Percentiles rank a stretch among this genome's conserved stretches.
These are phyloP conservation scores for Thelephora terrestris DNA, from an alignment of 1,284 basidiomycete species.

Conservation along the genomic window DNA sequence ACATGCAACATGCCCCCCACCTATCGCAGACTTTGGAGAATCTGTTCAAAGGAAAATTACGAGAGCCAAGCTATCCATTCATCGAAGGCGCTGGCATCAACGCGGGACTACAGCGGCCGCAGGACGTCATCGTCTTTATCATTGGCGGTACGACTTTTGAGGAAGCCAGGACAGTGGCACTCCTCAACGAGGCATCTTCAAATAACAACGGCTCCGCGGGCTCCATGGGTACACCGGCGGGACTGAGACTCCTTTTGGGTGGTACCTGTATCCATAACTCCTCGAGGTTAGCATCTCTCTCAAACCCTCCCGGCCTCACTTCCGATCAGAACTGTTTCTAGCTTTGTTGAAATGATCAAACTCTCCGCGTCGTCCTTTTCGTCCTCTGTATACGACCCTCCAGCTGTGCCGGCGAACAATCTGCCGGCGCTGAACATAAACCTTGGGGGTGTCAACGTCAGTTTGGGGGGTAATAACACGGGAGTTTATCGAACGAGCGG, in stretches of 20 bases:
- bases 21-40: constrained; percentile 88
- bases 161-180: constrained; percentile 75
- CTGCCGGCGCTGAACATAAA: constrained; percentile 79
- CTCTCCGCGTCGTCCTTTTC: constrained; percentile 52
- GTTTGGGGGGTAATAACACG: constrained; percentile 73
- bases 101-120: constrained; percentile 64
- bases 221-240: constrained; percentile 39
- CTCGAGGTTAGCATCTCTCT: constrained; percentile 48
- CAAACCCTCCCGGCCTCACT: constrained; percentile 3
- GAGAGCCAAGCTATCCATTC: constrained; percentile 88
- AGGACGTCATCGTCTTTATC: constrained; percentile 93
- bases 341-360: constrained; percentile 69
- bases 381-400: constrained; percentile 56
- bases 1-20: constrained; percentile 96
- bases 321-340: constrained; percentile 21
- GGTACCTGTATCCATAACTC: constrained; percentile 93
- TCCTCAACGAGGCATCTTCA: constrained; percentile 74
- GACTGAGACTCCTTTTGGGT: constrained; percentile 74
- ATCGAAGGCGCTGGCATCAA: constrained; percentile 63
- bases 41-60: constrained; percentile 78
- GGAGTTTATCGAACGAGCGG: constrained; percentile 75
- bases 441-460: constrained; percentile 85
- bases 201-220: constrained; percentile 20
- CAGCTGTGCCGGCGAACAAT: constrained; percentile 54
- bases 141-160: constrained; percentile 92